Conservation (phyloP, 2,329 filamentous ascomycete species). For the Aspergillus sp. region DNA sequence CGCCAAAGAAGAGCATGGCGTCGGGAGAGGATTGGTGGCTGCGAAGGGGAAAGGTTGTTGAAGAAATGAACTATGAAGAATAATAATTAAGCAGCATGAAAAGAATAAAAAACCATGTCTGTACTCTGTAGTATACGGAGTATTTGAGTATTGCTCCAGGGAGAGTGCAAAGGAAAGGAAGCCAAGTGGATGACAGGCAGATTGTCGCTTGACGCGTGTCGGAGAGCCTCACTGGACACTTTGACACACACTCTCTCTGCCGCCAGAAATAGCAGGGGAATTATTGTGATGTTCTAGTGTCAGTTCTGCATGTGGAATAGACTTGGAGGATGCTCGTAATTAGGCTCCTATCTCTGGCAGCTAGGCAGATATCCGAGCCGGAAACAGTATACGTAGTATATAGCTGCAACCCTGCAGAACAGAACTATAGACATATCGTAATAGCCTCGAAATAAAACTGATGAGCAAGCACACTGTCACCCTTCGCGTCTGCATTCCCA, state of each 20-base stretch:
- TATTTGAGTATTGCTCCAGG: not conserved
- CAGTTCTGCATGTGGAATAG: too few relatives aligned
- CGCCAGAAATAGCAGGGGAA: too few relatives aligned
- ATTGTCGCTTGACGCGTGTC: not conserved
- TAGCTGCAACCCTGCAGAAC: too few relatives aligned
- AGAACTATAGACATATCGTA: slow-evolving; percentile 11
- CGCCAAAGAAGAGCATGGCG: slow-evolving; percentile 27
- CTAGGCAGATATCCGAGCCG: too few relatives aligned
- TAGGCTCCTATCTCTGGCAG: too few relatives aligned
- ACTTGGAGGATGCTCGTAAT: too few relatives aligned
- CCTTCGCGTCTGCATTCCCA: slow-evolving; percentile 28
- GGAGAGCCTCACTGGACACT: not conserved
- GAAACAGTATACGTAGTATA: too few relatives aligned
- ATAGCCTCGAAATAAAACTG: slow-evolving; percentile 27
- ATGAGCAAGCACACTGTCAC: slow-evolving; percentile 23
- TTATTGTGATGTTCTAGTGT: too few relatives aligned
- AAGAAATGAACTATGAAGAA: not conserved
- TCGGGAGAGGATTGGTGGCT: not conserved
- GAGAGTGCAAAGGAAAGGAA: slow-evolving; percentile 44
- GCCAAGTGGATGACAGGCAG: not conserved
- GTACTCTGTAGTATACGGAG: not conserved
- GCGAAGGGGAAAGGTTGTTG: not conserved
- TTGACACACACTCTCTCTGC: too few relatives aligned
- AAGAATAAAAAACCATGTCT: not conserved
- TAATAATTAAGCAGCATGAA: not conserved